Percentiles rank a stretch among this genome's conserved stretches.
These are phyloP conservation scores for Dactylellina cionopaga DNA, from an alignment of 2,329 filamentous ascomycete genomes.

Conservation along the genomic window DNA sequence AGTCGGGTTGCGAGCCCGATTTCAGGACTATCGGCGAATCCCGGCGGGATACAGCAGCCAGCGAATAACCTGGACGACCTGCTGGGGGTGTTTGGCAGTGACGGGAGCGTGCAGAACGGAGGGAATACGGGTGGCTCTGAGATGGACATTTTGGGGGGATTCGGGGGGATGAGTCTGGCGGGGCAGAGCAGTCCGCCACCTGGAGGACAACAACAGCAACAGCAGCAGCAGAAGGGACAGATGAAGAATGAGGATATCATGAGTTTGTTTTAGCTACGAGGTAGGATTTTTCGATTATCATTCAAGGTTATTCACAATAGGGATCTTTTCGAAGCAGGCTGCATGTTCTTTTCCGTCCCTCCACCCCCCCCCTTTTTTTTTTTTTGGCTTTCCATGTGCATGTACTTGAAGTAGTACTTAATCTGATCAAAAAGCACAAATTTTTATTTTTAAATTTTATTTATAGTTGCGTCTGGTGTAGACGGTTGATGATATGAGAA, in stretches of 20 bases:
- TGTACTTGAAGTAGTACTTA: no score
- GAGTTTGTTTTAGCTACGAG: constrained; percentile 65
- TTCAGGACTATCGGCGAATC: constrained; percentile 61
- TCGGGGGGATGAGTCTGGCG: constrained; percentile 80
- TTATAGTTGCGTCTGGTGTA: neutral
- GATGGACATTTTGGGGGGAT: constrained; percentile 78
- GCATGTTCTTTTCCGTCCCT: no score
- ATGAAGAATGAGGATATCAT: constrained; percentile 71
- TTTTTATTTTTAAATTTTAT: neutral
- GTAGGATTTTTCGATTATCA: no score
- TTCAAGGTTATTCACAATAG: no score
- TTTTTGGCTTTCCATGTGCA: no score
- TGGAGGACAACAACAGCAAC: constrained; percentile 61
- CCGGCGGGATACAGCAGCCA: constrained; percentile 58
- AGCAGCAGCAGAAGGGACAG: constrained; percentile 63
- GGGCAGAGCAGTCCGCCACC: constrained; percentile 70
- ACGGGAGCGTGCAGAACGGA: constrained; percentile 57
- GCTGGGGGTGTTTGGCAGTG: constrained; percentile 73
- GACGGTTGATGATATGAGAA: neutral
- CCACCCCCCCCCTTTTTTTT: no score
- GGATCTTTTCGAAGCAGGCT: no score
- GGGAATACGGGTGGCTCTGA: constrained; percentile 57
- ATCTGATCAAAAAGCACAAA: neutral
- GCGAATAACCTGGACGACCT: constrained; percentile 81
- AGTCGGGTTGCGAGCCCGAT: constrained; percentile 75